Percentiles rank a stretch among this genome's conserved stretches.
Conservation (phyloP, 257 asterid genomes). For the Solanum dulcamara region DNA sequence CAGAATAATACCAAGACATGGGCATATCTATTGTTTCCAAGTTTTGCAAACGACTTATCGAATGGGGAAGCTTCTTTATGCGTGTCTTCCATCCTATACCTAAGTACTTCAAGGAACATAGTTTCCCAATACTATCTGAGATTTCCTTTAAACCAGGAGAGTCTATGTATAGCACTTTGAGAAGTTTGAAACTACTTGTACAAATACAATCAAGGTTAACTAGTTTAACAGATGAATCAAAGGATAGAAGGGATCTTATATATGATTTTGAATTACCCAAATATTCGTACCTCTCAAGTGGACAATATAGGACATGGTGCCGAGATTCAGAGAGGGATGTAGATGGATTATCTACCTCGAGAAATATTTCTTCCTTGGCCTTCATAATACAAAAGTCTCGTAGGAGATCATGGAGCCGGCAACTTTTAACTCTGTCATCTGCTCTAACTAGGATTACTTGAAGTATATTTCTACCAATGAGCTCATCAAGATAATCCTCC, state of each 20-base stretch:
- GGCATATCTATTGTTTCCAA: slow-evolving; percentile 10
- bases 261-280: not conserved
- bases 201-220: not conserved
- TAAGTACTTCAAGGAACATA: slow-evolving; percentile 9
- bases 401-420: slow-evolving; percentile 2
- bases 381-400: not conserved
- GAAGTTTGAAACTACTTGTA: not conserved
- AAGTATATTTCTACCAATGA: slow-evolving; percentile 9
- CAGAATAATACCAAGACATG: not conserved
- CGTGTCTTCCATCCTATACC: not conserved
- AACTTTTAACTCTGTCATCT: not conserved
- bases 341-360: not conserved
- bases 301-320: not conserved
- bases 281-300: not conserved
- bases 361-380: slow-evolving; percentile 9
- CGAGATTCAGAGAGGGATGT: not conserved
- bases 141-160: not conserved
- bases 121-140: not conserved
- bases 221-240: not conserved
- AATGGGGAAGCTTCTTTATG: slow-evolving; percentile 1
- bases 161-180: slow-evolving; percentile 4
- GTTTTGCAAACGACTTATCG: not conserved
- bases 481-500: slow-evolving; percentile 11
- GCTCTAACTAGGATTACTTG: not conserved
- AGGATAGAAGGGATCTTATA: not conserved